These are phyloP conservation scores for Lentinula sp. DNA, from an alignment of 768 basidiomycete species.

Conservation along the genomic window DNA sequence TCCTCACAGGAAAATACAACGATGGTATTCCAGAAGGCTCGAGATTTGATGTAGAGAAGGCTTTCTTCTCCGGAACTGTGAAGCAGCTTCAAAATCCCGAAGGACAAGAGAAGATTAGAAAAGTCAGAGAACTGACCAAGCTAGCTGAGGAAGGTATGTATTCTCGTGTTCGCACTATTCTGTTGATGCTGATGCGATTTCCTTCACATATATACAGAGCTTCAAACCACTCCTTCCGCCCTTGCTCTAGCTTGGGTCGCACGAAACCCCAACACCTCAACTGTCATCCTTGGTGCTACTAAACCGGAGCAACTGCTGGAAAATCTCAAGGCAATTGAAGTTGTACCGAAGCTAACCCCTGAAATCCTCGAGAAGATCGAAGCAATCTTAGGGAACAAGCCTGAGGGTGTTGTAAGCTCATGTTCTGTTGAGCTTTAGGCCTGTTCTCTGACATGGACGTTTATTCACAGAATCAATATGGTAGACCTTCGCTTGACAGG, in stretches of 20 bases:
- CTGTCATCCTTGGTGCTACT: slow-evolving; percentile 42
- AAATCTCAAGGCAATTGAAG: slow-evolving; percentile 48
- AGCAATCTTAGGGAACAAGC: slow-evolving; percentile 38
- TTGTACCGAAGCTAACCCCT: slow-evolving; percentile 51
- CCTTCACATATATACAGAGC: slow-evolving; percentile 17
- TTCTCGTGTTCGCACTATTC: background rate
- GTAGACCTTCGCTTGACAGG: background rate
- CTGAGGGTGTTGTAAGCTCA: background rate
- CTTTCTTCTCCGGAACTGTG: slow-evolving; percentile 43
- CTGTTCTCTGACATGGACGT: background rate
- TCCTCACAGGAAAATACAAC: slow-evolving; percentile 81
- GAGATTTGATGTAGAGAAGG: slow-evolving; percentile 53
- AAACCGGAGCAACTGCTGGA: slow-evolving; percentile 40
- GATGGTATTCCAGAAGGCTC: slow-evolving; percentile 70
- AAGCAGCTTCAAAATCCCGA: slow-evolving; percentile 48
- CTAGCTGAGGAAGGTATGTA: slow-evolving; percentile 26
- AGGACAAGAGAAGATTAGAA: slow-evolving; percentile 61
- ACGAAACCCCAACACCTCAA: slow-evolving; percentile 40
- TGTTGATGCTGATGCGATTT: background rate
- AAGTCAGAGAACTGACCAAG: slow-evolving; percentile 61
- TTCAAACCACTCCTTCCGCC: slow-evolving; percentile 41
- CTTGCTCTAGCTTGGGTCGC: slow-evolving; percentile 59
- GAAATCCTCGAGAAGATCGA: slow-evolving; percentile 50
- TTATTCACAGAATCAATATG: slow-evolving; percentile 27
- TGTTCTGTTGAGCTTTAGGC: background rate